phyloP scores from a whole-genome alignment of 1,284 basidiomycete genomes.

The Ceratobasidium sp. region DNA sequence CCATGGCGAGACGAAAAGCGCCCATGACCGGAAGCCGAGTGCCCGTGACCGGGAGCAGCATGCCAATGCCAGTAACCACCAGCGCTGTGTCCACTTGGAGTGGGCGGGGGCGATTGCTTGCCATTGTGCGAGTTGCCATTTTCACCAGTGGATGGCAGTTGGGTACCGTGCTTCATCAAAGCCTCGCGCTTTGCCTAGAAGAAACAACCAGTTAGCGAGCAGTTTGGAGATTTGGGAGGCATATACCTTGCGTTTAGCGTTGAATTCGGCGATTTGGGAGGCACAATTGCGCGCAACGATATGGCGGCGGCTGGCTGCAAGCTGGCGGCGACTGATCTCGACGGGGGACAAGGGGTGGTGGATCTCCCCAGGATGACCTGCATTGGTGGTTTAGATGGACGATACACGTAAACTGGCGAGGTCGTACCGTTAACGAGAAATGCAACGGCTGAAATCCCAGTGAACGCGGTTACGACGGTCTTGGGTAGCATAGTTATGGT shows the following conservation, averaged over 20 bases:
- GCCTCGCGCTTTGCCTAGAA: constrained; percentile 31
- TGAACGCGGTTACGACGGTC: neutral
- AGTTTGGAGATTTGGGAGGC: neutral
- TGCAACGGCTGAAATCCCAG: neutral
- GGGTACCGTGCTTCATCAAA: too few species aligned
- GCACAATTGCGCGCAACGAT: constrained; percentile 37
- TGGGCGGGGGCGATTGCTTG: too few species aligned
- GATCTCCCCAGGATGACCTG: constrained; percentile 30
- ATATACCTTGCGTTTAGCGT: constrained; percentile 39
- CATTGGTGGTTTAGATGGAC: too few species aligned
- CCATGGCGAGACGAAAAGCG: neutral
- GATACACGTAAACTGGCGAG: too few species aligned
- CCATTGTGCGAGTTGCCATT: too few species aligned
- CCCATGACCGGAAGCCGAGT: neutral
- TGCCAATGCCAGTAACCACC: too few species aligned
- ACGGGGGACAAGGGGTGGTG: constrained; percentile 14
- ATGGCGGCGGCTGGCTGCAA: constrained; percentile 37
- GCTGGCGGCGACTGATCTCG: constrained; percentile 25
- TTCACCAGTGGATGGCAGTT: too few species aligned
- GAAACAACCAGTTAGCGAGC: neutral
- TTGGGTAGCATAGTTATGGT: neutral
- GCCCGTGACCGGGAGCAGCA: too few species aligned
- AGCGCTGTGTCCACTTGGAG: too few species aligned
- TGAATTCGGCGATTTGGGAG: constrained; percentile 40
- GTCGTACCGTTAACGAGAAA: neutral